These are phyloP conservation scores for Gaeumannomyces tritici DNA, from an alignment of 2,329 filamentous ascomycete species.

Conservation along the genomic window DNA sequence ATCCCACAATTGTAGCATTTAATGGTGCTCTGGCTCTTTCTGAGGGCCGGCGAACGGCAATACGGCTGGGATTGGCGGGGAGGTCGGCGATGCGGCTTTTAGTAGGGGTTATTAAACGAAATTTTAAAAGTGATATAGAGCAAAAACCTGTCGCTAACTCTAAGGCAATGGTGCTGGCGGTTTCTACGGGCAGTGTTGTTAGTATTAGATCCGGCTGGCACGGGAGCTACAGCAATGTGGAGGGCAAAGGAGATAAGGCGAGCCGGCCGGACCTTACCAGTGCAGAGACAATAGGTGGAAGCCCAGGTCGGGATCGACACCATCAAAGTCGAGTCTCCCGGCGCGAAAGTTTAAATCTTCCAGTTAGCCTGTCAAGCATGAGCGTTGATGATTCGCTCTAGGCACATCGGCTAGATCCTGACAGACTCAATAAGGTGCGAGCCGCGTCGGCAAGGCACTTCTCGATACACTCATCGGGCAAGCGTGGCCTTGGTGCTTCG, in stretches of 20 bases:
- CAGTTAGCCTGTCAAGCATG: conserved; percentile 26
- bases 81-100: too few relatives aligned
- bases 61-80: too few relatives aligned
- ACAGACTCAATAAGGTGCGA: conserved; percentile 13
- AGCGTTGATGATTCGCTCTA: background rate
- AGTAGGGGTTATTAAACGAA: too few relatives aligned
- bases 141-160: too few relatives aligned
- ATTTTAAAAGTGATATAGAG: too few relatives aligned
- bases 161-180: conserved; percentile 33
- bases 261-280: conserved; percentile 19
- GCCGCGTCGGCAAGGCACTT: conserved; percentile 37
- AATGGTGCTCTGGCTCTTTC: too few relatives aligned
- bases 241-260: too few relatives aligned
- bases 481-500: conserved; percentile 10
- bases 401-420: background rate
- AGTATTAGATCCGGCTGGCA: too few relatives aligned
- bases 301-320: conserved; percentile 39
- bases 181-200: conserved; percentile 16
- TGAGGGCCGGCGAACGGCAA: conserved; percentile 21
- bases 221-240: too few relatives aligned
- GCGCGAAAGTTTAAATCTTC: conserved; percentile 35
- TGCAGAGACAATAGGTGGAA: conserved; percentile 40
- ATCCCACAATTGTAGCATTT: too few relatives aligned
- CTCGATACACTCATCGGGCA: conserved; percentile 30
- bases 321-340: conserved; percentile 43